Conservation (phyloP, 2,329 filamentous ascomycete species). For the Coniella vitis region DNA sequence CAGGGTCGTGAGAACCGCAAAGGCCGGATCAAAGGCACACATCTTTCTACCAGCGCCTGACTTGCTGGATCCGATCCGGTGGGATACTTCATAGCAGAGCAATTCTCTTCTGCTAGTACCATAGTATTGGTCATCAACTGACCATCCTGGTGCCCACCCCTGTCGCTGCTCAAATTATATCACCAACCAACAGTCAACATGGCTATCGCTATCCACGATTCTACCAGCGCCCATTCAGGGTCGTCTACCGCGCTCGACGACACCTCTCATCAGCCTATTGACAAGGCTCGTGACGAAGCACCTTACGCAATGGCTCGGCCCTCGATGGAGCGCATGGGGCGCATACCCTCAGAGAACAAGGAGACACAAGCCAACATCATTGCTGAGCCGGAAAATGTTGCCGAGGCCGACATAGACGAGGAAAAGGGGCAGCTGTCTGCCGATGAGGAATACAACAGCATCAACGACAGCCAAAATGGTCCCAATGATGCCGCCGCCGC, state of each 20-base stretch:
- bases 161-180: too few species aligned
- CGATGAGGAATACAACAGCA: too few species aligned
- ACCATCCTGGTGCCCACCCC: too few species aligned
- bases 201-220: background rate
- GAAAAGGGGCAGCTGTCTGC: conserved; percentile 25
- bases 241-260: conserved; percentile 15
- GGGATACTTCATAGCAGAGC: too few species aligned
- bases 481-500: background rate
- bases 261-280: background rate
- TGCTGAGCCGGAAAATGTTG: conserved; percentile 25
- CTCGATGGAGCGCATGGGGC: conserved; percentile 23
- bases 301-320: conserved; percentile 6
- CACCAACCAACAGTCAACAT: too few species aligned
- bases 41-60: too few species aligned
- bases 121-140: too few species aligned
- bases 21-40: too few species aligned
- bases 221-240: conserved; percentile 4
- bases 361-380: conserved; percentile 29
- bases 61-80: too few species aligned
- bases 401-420: conserved; percentile 24
- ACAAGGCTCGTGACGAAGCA: conserved; percentile 1
- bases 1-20: too few species aligned
- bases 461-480: background rate
- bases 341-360: conserved; percentile 26
- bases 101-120: too few species aligned